A percentile compares a stretch with the other conserved stretches of the same genome.
These are phyloP conservation scores for Melampsora occidentalis DNA, from an alignment of 1,284 basidiomycete genomes.

Conservation along the genomic window DNA sequence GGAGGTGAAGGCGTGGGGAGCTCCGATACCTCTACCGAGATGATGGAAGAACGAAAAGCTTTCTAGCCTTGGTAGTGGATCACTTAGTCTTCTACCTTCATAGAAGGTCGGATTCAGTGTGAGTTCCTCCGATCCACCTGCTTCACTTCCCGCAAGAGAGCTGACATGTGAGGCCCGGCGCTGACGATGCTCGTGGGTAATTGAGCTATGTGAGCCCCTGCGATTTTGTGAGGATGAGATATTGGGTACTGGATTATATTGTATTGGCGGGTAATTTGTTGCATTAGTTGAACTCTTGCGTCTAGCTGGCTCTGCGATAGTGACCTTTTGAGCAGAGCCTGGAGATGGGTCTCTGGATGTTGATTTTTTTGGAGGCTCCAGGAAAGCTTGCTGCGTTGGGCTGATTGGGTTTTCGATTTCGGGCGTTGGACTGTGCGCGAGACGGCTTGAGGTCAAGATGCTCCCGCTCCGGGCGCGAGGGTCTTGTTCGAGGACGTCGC, in stretches of 20 bases:
- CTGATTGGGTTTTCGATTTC: not conserved
- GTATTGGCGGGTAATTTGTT: slow-evolving; percentile 27
- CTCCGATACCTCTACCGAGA: slow-evolving; percentile 45
- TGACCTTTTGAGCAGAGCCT: not conserved
- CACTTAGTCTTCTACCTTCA: slow-evolving; percentile 8
- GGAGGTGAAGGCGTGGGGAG: slow-evolving; percentile 47
- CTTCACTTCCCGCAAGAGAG: not conserved
- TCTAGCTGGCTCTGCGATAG: slow-evolving; percentile 13
- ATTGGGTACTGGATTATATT: slow-evolving; percentile 4
- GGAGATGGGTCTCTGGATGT: not conserved
- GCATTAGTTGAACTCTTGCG: slow-evolving; percentile 7
- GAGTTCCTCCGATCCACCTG: not conserved
- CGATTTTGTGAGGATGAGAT: too few species aligned
- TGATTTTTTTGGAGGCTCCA: not conserved
- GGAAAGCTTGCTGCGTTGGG: not conserved
- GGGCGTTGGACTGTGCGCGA: not conserved
- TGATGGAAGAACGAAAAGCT: slow-evolving; percentile 46
- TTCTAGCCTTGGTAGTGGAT: slow-evolving; percentile 37
- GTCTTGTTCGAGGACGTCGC: not conserved
- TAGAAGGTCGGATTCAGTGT: slow-evolving; percentile 32
- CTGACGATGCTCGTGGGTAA: not conserved
- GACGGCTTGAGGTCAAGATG: not conserved
- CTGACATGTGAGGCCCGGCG: not conserved
- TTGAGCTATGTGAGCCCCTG: not conserved
- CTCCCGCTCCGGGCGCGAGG: not conserved